Conservation (phyloP, 177 flowering plant species). For the Vitis hybrid region DNA sequence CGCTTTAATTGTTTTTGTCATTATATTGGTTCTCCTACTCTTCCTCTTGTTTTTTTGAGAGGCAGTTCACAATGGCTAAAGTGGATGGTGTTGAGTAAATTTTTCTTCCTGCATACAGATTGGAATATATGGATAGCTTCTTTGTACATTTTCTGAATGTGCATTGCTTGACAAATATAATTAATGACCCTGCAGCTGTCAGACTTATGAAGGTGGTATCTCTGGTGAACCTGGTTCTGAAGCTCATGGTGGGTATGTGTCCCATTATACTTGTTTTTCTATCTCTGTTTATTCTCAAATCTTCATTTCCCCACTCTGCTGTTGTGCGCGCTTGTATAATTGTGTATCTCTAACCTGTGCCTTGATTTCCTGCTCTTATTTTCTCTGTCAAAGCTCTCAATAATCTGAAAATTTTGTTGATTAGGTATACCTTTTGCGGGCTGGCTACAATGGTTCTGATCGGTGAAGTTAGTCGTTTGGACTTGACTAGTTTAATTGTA, state of each 20-base stretch:
- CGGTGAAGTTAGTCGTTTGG: constrained; percentile 74
- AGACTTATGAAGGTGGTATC: constrained; percentile 97
- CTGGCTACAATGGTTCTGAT: constrained; percentile 86
- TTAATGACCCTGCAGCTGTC: constrained; percentile 60
- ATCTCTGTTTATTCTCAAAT: not conserved
- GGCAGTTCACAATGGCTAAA: no score
- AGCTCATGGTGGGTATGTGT: constrained; percentile 99
- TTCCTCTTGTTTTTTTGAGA: no score
- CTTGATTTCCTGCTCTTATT: not conserved
- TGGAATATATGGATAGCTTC: not conserved
- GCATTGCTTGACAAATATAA: not conserved
- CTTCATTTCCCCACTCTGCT: not conserved
- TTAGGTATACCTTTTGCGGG: constrained; percentile 94
- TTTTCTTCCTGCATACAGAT: no score
- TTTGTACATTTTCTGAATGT: not conserved
- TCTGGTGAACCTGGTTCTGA: constrained; percentile 96
- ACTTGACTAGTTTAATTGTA: constrained; percentile 70
- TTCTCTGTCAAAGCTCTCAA: not conserved
- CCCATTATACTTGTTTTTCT: not conserved
- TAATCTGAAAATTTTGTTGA: constrained; percentile 1
- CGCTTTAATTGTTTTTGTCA: no score
- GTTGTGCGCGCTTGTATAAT: not conserved
- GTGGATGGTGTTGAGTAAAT: no score
- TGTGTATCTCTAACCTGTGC: not conserved
- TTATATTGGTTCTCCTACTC: no score